Evolutionary conservation across 305 asterid genomes (phyloP).

Genomic region (Lippia alba): DNA sequence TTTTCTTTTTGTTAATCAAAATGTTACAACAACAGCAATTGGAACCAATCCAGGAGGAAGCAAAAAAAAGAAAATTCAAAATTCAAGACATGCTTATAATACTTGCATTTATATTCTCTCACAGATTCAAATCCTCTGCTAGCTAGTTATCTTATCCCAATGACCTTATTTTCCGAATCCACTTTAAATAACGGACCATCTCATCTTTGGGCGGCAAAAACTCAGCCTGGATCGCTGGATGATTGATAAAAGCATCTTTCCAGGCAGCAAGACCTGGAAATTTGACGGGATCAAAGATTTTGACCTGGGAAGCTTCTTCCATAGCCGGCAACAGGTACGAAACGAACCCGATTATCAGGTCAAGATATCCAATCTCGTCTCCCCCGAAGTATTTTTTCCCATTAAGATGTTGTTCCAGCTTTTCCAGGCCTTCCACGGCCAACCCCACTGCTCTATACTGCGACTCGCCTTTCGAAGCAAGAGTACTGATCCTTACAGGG

Average conservation of each 20-base stretch:
- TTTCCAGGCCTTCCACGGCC: conserved; percentile 38
- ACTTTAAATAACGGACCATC: conserved; percentile 26
- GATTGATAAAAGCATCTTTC: conserved; percentile 37
- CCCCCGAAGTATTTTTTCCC: conserved; percentile 51
- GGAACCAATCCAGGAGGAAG: too few relatives aligned
- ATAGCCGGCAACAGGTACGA: conserved; percentile 41
- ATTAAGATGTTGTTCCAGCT: conserved; percentile 33
- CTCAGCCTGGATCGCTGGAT: conserved; percentile 37
- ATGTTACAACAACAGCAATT: too few relatives aligned
- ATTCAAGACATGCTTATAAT: too few relatives aligned
- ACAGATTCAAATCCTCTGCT: too few relatives aligned
- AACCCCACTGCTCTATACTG: conserved; percentile 38
- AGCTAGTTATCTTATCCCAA: too few relatives aligned
- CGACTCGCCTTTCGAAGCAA: conserved; percentile 39
- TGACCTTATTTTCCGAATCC: conserved; percentile 32
- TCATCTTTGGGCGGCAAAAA: conserved; percentile 40
- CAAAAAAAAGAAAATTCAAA: too few relatives aligned
- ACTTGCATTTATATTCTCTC: too few relatives aligned
- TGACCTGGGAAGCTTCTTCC: conserved; percentile 44
- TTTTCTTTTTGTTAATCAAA: too few relatives aligned
- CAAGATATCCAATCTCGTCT: conserved; percentile 45
- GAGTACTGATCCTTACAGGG: conserved; percentile 16
- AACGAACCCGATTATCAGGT: conserved; percentile 44
- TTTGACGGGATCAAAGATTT: conserved; percentile 37
- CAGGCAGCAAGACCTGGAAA: conserved; percentile 43